Percentiles rank a stretch among this genome's conserved stretches.
These are phyloP conservation scores for Bacidia rubella DNA, from an alignment of 495 filamentous ascomycete species.

Conservation along the genomic window DNA sequence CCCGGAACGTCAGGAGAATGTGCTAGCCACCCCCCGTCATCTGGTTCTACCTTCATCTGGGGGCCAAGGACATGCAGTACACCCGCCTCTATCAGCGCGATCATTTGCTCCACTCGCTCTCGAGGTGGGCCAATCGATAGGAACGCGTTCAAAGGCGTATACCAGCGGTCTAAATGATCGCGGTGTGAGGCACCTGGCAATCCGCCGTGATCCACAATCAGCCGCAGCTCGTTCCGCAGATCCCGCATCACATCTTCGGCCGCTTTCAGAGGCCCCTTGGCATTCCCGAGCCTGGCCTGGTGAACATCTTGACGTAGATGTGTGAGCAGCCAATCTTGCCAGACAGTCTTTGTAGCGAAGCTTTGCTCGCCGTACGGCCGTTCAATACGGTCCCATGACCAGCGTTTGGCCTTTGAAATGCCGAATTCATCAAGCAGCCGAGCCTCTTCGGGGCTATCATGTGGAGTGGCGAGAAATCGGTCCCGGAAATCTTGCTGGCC, in stretches of 20 bases:
- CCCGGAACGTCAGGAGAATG: conserved; percentile 8
- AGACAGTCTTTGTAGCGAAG: neutral
- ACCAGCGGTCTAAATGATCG: conserved; percentile 11
- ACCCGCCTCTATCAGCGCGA: conserved; percentile 15
- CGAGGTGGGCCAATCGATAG: conserved; percentile 12
- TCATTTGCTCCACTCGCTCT: conserved; percentile 10
- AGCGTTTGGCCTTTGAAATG: conserved; percentile 5
- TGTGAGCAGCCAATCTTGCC: conserved; percentile 7
- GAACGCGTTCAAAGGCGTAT: conserved; percentile 11
- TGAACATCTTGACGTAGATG: conserved; percentile 2
- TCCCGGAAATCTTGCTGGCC: conserved; percentile 3
- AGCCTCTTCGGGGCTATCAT: conserved; percentile 7
- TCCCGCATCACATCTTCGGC: conserved; percentile 17
- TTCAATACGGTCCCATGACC: conserved; percentile 10
- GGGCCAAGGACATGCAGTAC: conserved; percentile 14
- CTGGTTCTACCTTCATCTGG: conserved; percentile 3
- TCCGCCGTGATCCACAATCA: conserved; percentile 10
- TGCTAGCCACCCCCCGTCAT: conserved; percentile 14
- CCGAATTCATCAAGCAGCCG: conserved; percentile 10
- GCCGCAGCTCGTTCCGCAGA: conserved; percentile 15
- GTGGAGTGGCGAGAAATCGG: conserved; percentile 7
- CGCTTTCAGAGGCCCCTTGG: conserved; percentile 14
- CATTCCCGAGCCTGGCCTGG: conserved; percentile 13
- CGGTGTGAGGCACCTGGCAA: conserved; percentile 5
- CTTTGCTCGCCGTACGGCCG: neutral